phyloP scores from a whole-genome alignment of 306 rosid genomes.

The Pyrus betulifolia region DNA sequence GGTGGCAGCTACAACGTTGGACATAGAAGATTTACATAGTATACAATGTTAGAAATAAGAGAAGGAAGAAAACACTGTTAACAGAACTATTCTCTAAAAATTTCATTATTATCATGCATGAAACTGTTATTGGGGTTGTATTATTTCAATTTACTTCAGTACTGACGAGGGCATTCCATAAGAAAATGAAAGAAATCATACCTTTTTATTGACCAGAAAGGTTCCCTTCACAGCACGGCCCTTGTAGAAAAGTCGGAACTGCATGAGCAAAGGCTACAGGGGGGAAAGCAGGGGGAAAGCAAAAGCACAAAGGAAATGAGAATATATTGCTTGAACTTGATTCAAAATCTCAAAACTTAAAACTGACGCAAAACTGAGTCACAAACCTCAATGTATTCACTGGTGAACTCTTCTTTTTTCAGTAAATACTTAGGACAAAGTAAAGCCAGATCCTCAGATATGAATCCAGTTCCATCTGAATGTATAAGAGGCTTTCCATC shows the following conservation, averaged over 20 bases:
- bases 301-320: slow-evolving; percentile 19
- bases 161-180: neutral
- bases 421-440: slow-evolving; percentile 43
- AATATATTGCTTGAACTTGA: neutral
- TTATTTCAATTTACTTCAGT: neutral
- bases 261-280: slow-evolving; percentile 70
- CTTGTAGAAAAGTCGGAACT: slow-evolving; percentile 54
- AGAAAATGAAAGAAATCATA: slow-evolving; percentile 12
- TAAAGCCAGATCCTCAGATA: slow-evolving; percentile 67
- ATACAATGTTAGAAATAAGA: neutral
- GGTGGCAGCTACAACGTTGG: slow-evolving; percentile 51
- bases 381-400: slow-evolving; percentile 32
- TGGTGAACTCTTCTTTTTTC: slow-evolving; percentile 22
- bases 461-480: slow-evolving; percentile 87
- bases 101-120: neutral
- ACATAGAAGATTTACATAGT: neutral
- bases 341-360: neutral
- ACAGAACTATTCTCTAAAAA: neutral
- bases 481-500: slow-evolving; percentile 46
- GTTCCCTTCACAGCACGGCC: slow-evolving; percentile 78
- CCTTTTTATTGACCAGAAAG: slow-evolving; percentile 60
- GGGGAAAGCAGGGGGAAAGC: neutral
- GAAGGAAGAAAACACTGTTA: neutral
- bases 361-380: neutral
- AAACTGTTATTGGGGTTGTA: neutral